Conservation (phyloP, 345 rosid species). For the Arabidopsis thaliana region DNA sequence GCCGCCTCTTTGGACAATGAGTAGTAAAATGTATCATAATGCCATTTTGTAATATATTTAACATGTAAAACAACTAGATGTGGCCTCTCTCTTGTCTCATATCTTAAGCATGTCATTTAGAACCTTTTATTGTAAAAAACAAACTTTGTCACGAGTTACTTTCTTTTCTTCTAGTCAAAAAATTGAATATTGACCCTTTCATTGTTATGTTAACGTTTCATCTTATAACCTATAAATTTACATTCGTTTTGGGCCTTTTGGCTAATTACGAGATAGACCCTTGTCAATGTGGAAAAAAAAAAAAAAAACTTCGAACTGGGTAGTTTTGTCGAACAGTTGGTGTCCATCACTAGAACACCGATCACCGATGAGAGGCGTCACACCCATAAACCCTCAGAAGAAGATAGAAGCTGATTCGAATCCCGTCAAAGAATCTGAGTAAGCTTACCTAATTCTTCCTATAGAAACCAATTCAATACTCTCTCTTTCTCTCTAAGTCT, state of each 20-base stretch:
- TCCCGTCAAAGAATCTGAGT: conserved; percentile 40
- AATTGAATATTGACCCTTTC: too few species aligned
- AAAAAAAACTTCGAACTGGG: neutral
- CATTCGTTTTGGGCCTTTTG: neutral
- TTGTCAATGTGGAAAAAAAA: neutral
- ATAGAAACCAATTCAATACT: neutral
- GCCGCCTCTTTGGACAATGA: neutral
- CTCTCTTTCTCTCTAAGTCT: neutral
- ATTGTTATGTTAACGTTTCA: too few species aligned
- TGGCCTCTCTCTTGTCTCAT: neutral
- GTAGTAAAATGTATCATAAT: neutral
- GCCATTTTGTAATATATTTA: neutral
- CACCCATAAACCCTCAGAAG: conserved; percentile 25
- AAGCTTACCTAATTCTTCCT: neutral
- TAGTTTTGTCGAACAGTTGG: conserved; percentile 23
- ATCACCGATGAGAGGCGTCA: conserved; percentile 23
- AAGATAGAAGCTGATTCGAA: conserved; percentile 29
- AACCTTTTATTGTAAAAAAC: neutral
- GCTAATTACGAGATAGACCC: neutral
- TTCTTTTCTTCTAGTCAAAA: too few species aligned
- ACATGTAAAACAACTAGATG: neutral
- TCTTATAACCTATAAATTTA: too few species aligned
- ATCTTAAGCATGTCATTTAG: neutral
- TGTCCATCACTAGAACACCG: conserved; percentile 16
- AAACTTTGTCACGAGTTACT: too few species aligned